Base-by-base conservation (phyloP, 352 stramenopile genomes). In the Phytopythium litorale region DNA sequence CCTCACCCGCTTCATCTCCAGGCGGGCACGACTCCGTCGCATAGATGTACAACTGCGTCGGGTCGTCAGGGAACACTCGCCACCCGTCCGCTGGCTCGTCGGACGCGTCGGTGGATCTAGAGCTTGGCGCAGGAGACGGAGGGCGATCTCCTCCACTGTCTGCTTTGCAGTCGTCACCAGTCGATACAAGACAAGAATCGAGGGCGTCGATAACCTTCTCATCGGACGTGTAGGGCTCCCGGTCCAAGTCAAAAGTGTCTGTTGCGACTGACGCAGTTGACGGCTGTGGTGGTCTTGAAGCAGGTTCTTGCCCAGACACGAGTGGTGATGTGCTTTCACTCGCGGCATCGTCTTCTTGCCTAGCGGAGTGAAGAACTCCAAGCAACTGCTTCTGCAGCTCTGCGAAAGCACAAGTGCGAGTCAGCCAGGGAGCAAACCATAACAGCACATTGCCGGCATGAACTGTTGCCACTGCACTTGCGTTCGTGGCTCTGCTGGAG, bases 401-500 rank as follows among this genome's bases (percentile, higher is more conserved):
- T 60, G 40, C n/a, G 5, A 13, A 40, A 3, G 21, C 16, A 23
- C 35, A 37, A 59, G 13, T 28, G 23, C 23, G 7, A 35, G 45
- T 52, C 21, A 52, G 45, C 18, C 19, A 25, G 7, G 8, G 0
- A 28, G 4, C 5, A 30, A 11, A 9, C 8, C 3, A 28, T 30
- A 8, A n/a, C 21, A 52, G 45, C 45, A n/a, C 12, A 52, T 0
- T 15, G 19, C 21, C 28, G 11, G 23, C 28, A 28, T 23, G 7
- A 21, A 43, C 3, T 25, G 28, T 25, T 18, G 23, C 33, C 35
- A 15, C 35, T 40, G 12, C 35, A 57, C 50, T 3, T 68, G 72
- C 66, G 33, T 23, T 71, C 66, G 46, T 69, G 38, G 16, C 8
- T 23, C 54, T 53, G 59, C n/a, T 71, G 40, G 12, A 66, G 66